Conservation (phyloP, 768 basidiomycete species). For the Russula brevipes region DNA sequence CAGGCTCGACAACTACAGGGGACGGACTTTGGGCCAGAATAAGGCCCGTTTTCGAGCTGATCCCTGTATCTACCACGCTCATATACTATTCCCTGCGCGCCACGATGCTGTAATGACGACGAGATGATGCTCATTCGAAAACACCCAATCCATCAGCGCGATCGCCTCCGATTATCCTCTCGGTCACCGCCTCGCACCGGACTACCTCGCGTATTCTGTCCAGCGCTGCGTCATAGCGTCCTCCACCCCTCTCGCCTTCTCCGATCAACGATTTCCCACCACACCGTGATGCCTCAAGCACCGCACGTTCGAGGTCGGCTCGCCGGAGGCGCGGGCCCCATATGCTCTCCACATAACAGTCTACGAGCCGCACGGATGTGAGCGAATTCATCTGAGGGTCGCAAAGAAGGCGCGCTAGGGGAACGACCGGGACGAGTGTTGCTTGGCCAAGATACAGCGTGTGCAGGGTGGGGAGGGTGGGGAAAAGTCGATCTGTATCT, state of each 20-base stretch:
- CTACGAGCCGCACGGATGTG: constrained; percentile 41
- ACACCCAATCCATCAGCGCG: constrained; percentile 33
- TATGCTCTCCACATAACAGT: constrained; percentile 51
- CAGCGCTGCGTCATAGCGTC: constrained; percentile 21
- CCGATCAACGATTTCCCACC: constrained; percentile 1
- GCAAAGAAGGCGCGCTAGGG: constrained; percentile 37
- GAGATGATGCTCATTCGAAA: constrained; percentile 14
- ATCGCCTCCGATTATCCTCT: constrained; percentile 52
- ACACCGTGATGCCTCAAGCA: constrained; percentile 16
- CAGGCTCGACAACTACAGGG: not conserved
- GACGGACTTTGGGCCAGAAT: not conserved
- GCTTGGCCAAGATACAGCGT: constrained; percentile 48
- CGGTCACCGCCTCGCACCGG: constrained; percentile 47
- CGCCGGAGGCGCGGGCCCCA: constrained; percentile 52
- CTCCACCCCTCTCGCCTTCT: constrained; percentile 9
- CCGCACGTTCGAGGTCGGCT: constrained; percentile 43
- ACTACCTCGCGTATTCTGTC: constrained; percentile 39
- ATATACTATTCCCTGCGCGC: not conserved
- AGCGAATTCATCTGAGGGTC: constrained; percentile 29
- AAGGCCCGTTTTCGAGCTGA: not conserved
- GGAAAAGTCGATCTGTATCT: constrained; percentile 31
- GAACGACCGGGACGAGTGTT: constrained; percentile 40
- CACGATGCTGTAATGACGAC: not conserved
- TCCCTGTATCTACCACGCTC: not conserved
- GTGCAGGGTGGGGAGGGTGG: constrained; percentile 37